Evolutionary conservation across 257 asterid species (phyloP).

Genomic region (Nicotiana noctiflora): DNA sequence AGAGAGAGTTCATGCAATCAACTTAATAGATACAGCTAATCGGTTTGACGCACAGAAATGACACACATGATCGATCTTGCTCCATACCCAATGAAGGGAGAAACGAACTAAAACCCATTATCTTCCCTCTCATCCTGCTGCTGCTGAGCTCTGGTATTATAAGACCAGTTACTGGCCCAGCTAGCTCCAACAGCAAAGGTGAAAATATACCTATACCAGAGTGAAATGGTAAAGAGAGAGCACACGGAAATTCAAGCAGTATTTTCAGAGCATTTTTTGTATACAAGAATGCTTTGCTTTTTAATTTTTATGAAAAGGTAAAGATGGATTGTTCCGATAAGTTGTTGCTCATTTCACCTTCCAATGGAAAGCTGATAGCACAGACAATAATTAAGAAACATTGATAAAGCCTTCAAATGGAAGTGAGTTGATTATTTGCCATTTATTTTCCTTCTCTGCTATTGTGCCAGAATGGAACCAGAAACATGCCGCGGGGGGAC

Average conservation of each 20-base stretch:
- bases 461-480: neutral
- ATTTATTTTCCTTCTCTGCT: neutral
- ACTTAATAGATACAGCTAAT: neutral
- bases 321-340: constrained; percentile 55
- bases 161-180: constrained; percentile 83
- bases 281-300: constrained; percentile 34
- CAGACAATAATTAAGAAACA: constrained; percentile 49
- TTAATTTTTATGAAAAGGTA: too few relatives aligned
- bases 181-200: constrained; percentile 70
- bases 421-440: neutral
- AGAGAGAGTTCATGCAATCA: neutral
- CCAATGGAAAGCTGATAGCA: constrained; percentile 52
- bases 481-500: neutral
- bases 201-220: constrained; percentile 50
- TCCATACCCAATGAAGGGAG: constrained; percentile 80
- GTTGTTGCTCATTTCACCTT: constrained; percentile 41
- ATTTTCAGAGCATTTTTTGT: neutral
- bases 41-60: neutral
- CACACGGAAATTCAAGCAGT: neutral
- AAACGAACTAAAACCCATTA: constrained; percentile 84
- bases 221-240: neutral
- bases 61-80: neutral
- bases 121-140: constrained; percentile 73
- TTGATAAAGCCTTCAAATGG: constrained; percentile 56
- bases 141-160: constrained; percentile 96